Conservation (phyloP, 2,329 filamentous ascomycete genomes). For the Ascochyta pisi region DNA sequence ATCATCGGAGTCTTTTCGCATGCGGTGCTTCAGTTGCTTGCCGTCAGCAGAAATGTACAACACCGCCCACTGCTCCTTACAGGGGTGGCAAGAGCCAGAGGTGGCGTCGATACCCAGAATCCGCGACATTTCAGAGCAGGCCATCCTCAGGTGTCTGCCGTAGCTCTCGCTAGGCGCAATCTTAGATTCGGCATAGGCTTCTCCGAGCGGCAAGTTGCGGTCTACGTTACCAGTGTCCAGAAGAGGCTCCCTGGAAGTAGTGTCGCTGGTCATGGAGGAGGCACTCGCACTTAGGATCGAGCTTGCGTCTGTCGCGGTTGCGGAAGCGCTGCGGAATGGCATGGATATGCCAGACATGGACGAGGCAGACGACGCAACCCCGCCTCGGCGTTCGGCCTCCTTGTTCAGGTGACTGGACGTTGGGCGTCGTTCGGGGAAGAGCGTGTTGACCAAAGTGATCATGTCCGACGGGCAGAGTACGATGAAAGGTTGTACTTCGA, state of each 20-base stretch:
- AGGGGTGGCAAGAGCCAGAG: constrained; percentile 76
- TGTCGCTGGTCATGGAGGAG: constrained; percentile 76
- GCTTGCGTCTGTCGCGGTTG: constrained; percentile 65
- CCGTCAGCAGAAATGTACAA: constrained; percentile 79
- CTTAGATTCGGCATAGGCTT: constrained; percentile 51
- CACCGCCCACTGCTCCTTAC: constrained; percentile 82
- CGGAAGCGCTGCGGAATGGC: constrained; percentile 60
- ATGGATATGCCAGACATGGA: constrained; percentile 58
- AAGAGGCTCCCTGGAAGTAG: constrained; percentile 69
- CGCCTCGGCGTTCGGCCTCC: constrained; percentile 54
- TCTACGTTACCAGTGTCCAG: constrained; percentile 55
- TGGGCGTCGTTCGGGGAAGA: constrained; percentile 78
- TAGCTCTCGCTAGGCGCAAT: constrained; percentile 56
- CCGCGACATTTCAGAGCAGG: constrained; percentile 74
- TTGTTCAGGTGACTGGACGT: constrained; percentile 61
- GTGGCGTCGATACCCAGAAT: constrained; percentile 68
- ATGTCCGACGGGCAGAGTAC: constrained; percentile 82
- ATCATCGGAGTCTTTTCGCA: constrained; percentile 73
- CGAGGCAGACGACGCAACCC: constrained; percentile 56
- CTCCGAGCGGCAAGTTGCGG: constrained; percentile 29
- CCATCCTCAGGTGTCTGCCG: constrained; percentile 64
- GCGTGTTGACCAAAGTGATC: constrained; percentile 78
- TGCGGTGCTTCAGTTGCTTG: constrained; percentile 70
- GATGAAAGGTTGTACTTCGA: constrained; percentile 79
- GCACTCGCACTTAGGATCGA: constrained; percentile 76